Base-by-base conservation (phyloP, 345 rosid genomes). In the Odontarrhena argentea region DNA sequence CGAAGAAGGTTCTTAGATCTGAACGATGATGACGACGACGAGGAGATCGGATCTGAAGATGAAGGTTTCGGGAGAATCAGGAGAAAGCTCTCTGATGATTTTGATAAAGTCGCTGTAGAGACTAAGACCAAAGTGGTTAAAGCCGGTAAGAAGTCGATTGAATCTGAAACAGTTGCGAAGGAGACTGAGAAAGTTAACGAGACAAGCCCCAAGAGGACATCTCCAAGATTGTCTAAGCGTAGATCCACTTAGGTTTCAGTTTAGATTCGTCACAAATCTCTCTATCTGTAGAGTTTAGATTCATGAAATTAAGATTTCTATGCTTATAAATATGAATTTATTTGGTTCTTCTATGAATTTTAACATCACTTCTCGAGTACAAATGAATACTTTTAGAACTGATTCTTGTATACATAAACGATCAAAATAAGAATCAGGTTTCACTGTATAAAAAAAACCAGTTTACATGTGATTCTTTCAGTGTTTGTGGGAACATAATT, bases 1-100 rank as follows among this genome's bases (percentile, higher is more conserved):
- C 82, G 85, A 50, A 77, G 85, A 67, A 83, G 78, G 45, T 79
- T 57, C 25, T 9, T 89, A 74, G 86, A 80, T 37, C 49, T 82
- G 35, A 73, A 80, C 38, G 88, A 82, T 0, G 55, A 70, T 3
- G 78, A 80, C 0, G 65, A 77, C 5, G 83, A 69, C 0, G 81
- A 79, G 1, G 69, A 47, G 7, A 40, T 46, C 5, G 60, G 57
- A 36, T 69, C 63, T 7, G 78, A 38, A 11, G 75, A 64, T 6
- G 71, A 75, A 43, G 56, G 65, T 15, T 26, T 65, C 7, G 37
- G 51, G 3, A 58, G 71, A 49, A 76, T 81, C 4, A 87, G 67
- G 53, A 73, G 96, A 70, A 91, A 83, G 40, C 70, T 91, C 32
- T 79, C 74, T 6, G 90, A 78, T 40, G 99, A 94, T 18, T 94